Conservation (phyloP, 495 filamentous ascomycete genomes). For the Hypoxylon rickii region DNA sequence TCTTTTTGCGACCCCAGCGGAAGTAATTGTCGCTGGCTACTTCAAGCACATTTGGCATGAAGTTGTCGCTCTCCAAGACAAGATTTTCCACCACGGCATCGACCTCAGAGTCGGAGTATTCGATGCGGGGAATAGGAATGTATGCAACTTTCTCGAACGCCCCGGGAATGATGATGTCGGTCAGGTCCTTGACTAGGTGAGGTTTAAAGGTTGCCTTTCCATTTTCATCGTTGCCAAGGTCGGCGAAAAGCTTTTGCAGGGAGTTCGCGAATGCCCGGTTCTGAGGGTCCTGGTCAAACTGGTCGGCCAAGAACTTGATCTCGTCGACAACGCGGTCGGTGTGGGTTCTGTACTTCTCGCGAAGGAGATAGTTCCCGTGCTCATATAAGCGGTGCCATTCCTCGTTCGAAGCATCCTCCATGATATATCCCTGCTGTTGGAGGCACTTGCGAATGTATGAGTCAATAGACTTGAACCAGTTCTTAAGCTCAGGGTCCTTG, state of each 20-base stretch:
- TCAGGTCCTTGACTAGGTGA: slow-evolving; percentile 86
- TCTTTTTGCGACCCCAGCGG: slow-evolving; percentile 87
- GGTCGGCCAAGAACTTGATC: slow-evolving; percentile 82
- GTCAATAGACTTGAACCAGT: slow-evolving; percentile 86
- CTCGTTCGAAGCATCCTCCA: slow-evolving; percentile 78
- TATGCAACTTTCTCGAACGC: slow-evolving; percentile 89
- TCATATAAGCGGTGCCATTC: slow-evolving; percentile 88
- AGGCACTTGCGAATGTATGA: slow-evolving; percentile 80
- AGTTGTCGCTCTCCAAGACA: slow-evolving; percentile 92
- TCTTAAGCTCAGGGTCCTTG: slow-evolving; percentile 80
- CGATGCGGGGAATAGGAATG: slow-evolving; percentile 90
- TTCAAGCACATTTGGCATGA: slow-evolving; percentile 94
- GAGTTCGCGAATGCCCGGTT: slow-evolving; percentile 79
- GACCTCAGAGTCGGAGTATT: slow-evolving; percentile 82
- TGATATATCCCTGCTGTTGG: slow-evolving; percentile 86
- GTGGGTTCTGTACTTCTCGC: slow-evolving; percentile 84
- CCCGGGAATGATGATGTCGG: slow-evolving; percentile 81
- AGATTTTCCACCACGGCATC: slow-evolving; percentile 94
- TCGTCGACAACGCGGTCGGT: slow-evolving; percentile 89
- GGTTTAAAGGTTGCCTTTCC: slow-evolving; percentile 91
- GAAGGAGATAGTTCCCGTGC: slow-evolving; percentile 83
- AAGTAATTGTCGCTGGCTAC: slow-evolving; percentile 93
- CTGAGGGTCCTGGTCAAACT: slow-evolving; percentile 85
- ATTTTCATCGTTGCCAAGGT: slow-evolving; percentile 77
- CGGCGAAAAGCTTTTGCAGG: slow-evolving; percentile 81